Evolutionary conservation across 1,284 basidiomycete genomes (phyloP).

Genomic region (Ganoderma sinense): DNA sequence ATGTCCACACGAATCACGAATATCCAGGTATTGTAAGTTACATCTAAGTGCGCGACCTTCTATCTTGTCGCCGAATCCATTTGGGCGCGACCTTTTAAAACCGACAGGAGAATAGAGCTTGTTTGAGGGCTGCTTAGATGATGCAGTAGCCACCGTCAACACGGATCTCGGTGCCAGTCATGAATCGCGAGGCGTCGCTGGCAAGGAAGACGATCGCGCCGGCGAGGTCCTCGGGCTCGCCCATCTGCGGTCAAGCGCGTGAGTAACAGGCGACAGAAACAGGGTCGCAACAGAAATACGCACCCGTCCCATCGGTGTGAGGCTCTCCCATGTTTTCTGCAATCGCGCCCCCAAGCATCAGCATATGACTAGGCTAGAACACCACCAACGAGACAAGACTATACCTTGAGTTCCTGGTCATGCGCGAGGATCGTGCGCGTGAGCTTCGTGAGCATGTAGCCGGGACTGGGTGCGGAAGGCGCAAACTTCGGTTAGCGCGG

Average conservation of each 20-base stretch:
- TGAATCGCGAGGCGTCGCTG: slow-evolving; percentile 86
- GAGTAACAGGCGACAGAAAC: not conserved
- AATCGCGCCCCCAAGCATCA: slow-evolving; percentile 20
- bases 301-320: slow-evolving; percentile 91
- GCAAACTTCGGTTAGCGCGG: slow-evolving; percentile 19
- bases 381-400: slow-evolving; percentile 19
- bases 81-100: slow-evolving; percentile 10
- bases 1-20: slow-evolving; percentile 29
- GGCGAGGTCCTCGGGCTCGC: slow-evolving; percentile 45
- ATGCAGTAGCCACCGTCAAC: slow-evolving; percentile 89
- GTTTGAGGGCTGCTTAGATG: slow-evolving; percentile 50
- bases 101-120: slow-evolving; percentile 1
- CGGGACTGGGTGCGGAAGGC: slow-evolving; percentile 60
- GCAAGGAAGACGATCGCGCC: slow-evolving; percentile 88
- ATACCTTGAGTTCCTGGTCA: slow-evolving; percentile 76
- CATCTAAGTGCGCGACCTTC: slow-evolving; percentile 26
- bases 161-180: slow-evolving; percentile 86
- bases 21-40: slow-evolving; percentile 26
- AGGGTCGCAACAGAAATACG: slow-evolving; percentile 33
- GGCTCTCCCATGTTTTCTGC: slow-evolving; percentile 87
- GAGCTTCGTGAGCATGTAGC: slow-evolving; percentile 91
- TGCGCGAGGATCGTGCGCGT: slow-evolving; percentile 81
- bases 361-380: slow-evolving; percentile 17
- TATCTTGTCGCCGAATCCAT: slow-evolving; percentile 20
- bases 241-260: slow-evolving; percentile 18